Percentiles rank a stretch among this genome's conserved stretches.
phyloP scores from a whole-genome alignment of 2,329 filamentous ascomycete genomes.

The Stagonosporopsis chrysanthemi region DNA sequence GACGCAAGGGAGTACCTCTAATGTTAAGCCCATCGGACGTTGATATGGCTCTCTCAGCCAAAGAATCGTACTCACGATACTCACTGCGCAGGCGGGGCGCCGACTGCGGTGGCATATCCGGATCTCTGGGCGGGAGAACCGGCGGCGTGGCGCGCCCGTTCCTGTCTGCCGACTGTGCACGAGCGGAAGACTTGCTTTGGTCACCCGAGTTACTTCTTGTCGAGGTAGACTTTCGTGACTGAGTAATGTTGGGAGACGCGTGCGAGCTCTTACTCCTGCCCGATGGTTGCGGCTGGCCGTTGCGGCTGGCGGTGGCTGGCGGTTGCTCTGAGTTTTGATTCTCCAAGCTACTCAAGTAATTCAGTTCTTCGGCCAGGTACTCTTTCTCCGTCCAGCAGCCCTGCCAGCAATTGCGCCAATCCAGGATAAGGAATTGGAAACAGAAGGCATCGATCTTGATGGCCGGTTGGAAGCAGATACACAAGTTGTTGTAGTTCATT shows the following conservation, averaged over 20 bases:
- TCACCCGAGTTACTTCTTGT: slow-evolving; percentile 43
- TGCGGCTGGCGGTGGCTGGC: slow-evolving; percentile 32
- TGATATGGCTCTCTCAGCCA: slow-evolving; percentile 40
- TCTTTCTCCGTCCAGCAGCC: slow-evolving; percentile 90
- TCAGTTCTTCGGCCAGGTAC: slow-evolving; percentile 56
- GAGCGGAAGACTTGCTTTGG: slow-evolving; percentile 35
- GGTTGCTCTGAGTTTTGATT: slow-evolving; percentile 19
- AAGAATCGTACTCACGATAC: slow-evolving; percentile 36
- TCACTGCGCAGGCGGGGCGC: slow-evolving; percentile 28
- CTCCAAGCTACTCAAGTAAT: slow-evolving; percentile 36
- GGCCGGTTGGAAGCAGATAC: slow-evolving; percentile 96
- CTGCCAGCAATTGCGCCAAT: slow-evolving; percentile 97
- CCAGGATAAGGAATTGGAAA: slow-evolving; percentile 92
- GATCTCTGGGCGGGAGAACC: slow-evolving; percentile 26
- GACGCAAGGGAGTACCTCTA: slow-evolving; percentile 35
- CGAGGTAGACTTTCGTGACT: slow-evolving; percentile 36
- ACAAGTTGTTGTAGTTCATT: slow-evolving; percentile 95
- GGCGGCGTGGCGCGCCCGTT: slow-evolving; percentile 45
- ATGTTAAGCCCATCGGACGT: slow-evolving; percentile 37
- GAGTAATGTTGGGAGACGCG: slow-evolving; percentile 32
- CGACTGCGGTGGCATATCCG: slow-evolving; percentile 19
- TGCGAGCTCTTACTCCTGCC: slow-evolving; percentile 40
- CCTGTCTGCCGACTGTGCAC: slow-evolving; percentile 43
- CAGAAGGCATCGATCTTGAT: slow-evolving; percentile 96
- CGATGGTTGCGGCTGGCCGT: slow-evolving; percentile 34